Conservation (phyloP, 176 grass and related monocot species). For the Hsuehochloa calcarea region DNA sequence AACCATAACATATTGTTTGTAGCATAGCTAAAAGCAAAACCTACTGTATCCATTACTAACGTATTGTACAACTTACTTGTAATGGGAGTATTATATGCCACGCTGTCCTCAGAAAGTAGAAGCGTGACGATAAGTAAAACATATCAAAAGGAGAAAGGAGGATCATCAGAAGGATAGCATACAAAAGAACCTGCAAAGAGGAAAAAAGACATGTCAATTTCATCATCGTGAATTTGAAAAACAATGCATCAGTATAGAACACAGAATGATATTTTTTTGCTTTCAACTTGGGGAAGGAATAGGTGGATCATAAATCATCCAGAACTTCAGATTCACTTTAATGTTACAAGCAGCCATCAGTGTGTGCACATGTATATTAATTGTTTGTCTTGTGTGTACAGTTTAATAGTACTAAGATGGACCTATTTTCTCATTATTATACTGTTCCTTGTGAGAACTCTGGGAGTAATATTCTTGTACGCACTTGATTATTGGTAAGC, state of each 20-base stretch:
- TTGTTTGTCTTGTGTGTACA: not conserved
- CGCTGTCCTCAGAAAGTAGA: conserved; percentile 80
- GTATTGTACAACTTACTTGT: conserved; percentile 61
- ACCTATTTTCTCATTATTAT: not conserved
- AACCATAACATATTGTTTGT: not conserved
- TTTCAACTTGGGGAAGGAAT: not conserved
- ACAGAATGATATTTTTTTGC: not conserved
- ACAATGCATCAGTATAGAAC: not conserved
- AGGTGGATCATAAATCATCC: not conserved
- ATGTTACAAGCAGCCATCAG: not conserved
- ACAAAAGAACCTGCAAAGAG: conserved; percentile 72
- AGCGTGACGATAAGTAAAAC: conserved; percentile 86
- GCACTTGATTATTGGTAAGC: not conserved
- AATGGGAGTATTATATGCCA: conserved; percentile 92
- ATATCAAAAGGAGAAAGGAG: conserved; percentile 98
- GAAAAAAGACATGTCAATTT: conserved; percentile 24
- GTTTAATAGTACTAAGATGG: not conserved
- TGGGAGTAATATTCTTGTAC: not conserved
- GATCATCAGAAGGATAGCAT: conserved; percentile 68
- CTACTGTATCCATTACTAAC: not conserved
- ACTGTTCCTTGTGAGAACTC: not conserved
- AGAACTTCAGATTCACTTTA: conserved; percentile 1
- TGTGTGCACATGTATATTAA: not conserved
- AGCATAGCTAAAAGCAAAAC: conserved; percentile 17
- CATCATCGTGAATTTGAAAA: not conserved